Conservation (phyloP, 805 yeast species). For the Metschnikowia sp. region DNA sequence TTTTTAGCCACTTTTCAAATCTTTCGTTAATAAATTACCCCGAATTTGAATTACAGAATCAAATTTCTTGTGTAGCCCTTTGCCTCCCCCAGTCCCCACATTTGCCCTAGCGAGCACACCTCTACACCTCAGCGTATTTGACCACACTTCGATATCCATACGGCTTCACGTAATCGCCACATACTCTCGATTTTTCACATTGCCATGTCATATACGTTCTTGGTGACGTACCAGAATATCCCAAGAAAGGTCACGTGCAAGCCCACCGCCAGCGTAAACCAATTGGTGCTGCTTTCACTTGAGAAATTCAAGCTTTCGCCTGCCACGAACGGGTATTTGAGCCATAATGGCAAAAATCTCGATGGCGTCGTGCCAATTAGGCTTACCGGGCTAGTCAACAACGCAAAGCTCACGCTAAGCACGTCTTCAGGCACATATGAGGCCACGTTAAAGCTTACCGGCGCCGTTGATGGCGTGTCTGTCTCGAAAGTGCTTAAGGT, state of each 20-base stretch:
- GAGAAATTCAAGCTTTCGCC: constrained; percentile 26
- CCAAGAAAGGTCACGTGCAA: constrained; percentile 29
- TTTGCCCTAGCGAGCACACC: neutral
- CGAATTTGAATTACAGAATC: no score
- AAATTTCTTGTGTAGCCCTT: no score
- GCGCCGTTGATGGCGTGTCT: constrained; percentile 3
- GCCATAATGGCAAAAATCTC: constrained; percentile 27
- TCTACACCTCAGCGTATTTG: neutral
- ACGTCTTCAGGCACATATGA: neutral
- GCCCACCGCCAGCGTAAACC: constrained; percentile 26
- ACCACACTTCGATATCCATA: neutral
- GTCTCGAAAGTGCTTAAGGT: constrained; percentile 9
- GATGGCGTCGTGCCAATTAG: constrained; percentile 33
- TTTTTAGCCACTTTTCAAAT: no score
- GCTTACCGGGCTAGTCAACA: constrained; percentile 30
- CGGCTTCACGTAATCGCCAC: neutral
- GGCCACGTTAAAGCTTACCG: constrained; percentile 9
- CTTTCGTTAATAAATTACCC: no score
- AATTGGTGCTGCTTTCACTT: constrained; percentile 21
- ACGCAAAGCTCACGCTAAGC: constrained; percentile 28
- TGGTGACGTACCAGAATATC: constrained; percentile 22
- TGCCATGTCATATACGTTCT: constrained; percentile 21
- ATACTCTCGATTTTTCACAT: neutral
- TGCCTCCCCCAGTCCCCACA: no score
- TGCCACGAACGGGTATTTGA: constrained; percentile 22